phyloP scores from a whole-genome alignment of 2,329 filamentous ascomycete species.

The Trichophyton benhamiae region DNA sequence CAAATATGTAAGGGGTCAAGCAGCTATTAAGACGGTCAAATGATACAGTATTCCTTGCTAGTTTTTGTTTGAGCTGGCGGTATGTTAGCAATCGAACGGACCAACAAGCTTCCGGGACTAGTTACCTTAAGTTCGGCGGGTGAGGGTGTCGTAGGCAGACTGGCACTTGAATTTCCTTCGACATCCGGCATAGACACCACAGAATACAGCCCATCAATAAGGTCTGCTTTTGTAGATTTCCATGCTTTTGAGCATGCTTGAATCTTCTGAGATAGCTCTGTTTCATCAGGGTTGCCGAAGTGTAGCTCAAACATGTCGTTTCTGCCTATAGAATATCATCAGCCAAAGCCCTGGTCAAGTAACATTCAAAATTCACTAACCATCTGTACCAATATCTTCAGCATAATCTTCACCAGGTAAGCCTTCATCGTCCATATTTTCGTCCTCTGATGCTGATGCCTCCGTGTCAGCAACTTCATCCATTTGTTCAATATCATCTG shows the following conservation, averaged over 20 bases:
- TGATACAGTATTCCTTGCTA: conserved; percentile 44
- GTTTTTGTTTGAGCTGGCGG: conserved; percentile 55
- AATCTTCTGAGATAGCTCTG: conserved; percentile 42
- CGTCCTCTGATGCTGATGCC: conserved; percentile 28
- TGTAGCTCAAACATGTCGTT: conserved; percentile 68
- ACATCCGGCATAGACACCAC: conserved; percentile 22
- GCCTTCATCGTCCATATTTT: conserved; percentile 18
- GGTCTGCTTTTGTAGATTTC: conserved; percentile 31
- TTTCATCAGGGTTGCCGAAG: conserved; percentile 57
- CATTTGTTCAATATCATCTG: neutral
- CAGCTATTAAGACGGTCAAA: conserved; percentile 53
- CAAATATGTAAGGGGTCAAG: conserved; percentile 61
- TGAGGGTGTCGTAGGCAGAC: conserved; percentile 18
- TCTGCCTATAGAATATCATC: conserved; percentile 1
- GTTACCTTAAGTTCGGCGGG: conserved; percentile 27
- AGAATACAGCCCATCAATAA: conserved; percentile 22
- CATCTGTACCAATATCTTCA: conserved; percentile 1
- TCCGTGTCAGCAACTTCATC: conserved; percentile 37
- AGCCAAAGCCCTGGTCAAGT: neutral
- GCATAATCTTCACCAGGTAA: conserved; percentile 27
- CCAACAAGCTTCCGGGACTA: neutral
- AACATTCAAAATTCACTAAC: neutral
- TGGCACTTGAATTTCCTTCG: conserved; percentile 10
- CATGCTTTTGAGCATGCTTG: conserved; percentile 39
- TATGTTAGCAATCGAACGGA: neutral